Evolutionary conservation across 176 grass and related monocot species (phyloP).

Genomic region (Ananas comosus): DNA sequence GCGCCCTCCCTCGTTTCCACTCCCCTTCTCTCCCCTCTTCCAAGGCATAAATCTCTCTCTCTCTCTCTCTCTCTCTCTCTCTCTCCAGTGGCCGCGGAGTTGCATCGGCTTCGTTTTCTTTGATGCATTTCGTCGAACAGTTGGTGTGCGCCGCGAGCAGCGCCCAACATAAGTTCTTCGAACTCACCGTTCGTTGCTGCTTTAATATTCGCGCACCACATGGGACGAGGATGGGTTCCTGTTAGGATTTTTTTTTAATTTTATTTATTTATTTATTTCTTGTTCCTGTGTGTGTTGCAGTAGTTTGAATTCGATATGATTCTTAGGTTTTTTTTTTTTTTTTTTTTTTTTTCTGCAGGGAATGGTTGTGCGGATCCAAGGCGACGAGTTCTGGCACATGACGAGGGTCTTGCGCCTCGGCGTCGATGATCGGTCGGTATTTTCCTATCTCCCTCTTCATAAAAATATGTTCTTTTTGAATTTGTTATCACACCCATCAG

Average conservation of each 20-base stretch:
- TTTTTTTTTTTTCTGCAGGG: constrained; percentile 27
- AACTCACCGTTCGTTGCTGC: no score
- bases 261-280: no score
- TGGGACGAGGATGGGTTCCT: no score
- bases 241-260: neutral
- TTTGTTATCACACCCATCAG: no score
- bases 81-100: neutral
- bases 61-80: neutral
- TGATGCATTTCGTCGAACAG: constrained; percentile 45
- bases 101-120: neutral
- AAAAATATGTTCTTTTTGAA: neutral
- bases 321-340: neutral
- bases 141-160: neutral
- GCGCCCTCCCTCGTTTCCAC: constrained; percentile 70
- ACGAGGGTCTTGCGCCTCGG: constrained; percentile 70
- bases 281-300: neutral
- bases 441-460: neutral
- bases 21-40: constrained; percentile 51
- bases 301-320: neutral
- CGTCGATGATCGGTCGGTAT: constrained; percentile 49
- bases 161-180: no score
- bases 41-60: constrained; percentile 16
- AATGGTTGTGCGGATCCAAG: constrained; percentile 72
- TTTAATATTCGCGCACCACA: no score
- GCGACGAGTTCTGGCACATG: constrained; percentile 96